These are phyloP conservation scores for Hanseniaspora singularis DNA, from an alignment of 805 yeast species.

Conservation along the genomic window DNA sequence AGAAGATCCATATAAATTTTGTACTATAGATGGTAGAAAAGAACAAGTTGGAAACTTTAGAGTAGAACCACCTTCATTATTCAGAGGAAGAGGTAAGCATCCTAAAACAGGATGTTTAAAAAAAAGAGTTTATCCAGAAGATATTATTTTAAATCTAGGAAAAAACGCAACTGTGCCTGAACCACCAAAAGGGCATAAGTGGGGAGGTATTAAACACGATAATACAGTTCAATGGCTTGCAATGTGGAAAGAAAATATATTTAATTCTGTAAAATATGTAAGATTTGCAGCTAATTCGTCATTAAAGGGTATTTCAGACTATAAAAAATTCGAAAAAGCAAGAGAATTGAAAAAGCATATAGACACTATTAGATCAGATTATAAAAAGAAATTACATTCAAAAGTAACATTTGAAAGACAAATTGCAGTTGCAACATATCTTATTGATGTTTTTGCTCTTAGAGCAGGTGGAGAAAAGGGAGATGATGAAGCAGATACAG, in stretches of 20 bases:
- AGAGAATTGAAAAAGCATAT: constrained; percentile 68
- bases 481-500: constrained; percentile 96
- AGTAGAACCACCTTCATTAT: constrained; percentile 92
- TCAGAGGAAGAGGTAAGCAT: constrained; percentile 93
- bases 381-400: constrained; percentile 55
- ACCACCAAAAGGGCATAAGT: constrained; percentile 75
- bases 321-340: constrained; percentile 86
- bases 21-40: constrained; percentile 72
- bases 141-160: constrained; percentile 72
- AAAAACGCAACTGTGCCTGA: constrained; percentile 59
- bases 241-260: constrained; percentile 90
- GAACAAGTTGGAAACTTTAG: constrained; percentile 90
- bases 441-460: constrained; percentile 82
- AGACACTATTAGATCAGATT: constrained; percentile 61
- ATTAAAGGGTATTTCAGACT: constrained; percentile 81
- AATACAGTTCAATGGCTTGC: constrained; percentile 91
- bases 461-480: constrained; percentile 98
- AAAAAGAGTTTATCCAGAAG: constrained; percentile 79
- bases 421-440: constrained; percentile 84
- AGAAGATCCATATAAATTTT: constrained; percentile 73
- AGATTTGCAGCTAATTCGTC: constrained; percentile 84
- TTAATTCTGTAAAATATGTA: constrained; percentile 74
- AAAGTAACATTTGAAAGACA: constrained; percentile 76
- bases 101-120: constrained; percentile 90
- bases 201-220: constrained; percentile 87